Evolutionary conservation across 441 rosid genomes (phyloP), one percentile per base, ranked within the genome.

Genomic region (Arabidopsis lyrata): DNA sequence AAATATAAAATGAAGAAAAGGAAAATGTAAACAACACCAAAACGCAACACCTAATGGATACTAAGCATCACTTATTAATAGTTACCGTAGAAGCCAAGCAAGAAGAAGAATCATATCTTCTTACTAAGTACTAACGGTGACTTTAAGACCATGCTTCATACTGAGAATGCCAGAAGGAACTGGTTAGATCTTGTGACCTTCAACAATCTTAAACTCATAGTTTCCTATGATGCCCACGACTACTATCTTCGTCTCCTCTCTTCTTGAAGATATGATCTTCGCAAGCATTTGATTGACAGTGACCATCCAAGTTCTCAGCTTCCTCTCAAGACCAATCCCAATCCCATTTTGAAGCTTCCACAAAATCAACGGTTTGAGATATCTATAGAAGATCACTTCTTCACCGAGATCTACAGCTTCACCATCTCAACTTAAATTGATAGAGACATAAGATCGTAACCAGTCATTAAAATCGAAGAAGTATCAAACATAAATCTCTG

Each of bases 401-500:
- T 38, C 61, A 12, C 44, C 27, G 20, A 35, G 38, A 27, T 72
- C 81, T 6, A 22, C 48, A 24, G 85, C 81, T 12, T 74, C 56
- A 1, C 53, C 55, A 31, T 77, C 44, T 42, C 35, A 11, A 56
- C 31, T 22, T 63, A 60, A 22, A 24, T 5, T 8, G 81, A 74
- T 8, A 86, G 72, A 13, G 80, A 73, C 32, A 48, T 69, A 2
- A 79, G 85, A 48, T 84, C 78, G 16, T 47, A 72, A 16, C 85
- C 85, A 32, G 80, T 71, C 1, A 80, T 73, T 75, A 77, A 74
- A 54, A 60, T 78, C n/a, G 79, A 83, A 1, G 76, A 76, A 38
- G 32, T 77, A 50, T 82, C 87, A 39, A 81, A 87, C 8, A 77
- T 77, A 27, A 82, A 75, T 34, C 85, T 82, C 11, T 63, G 44